These are phyloP conservation scores for Arabis hirsuta DNA, from an alignment of 345 rosid species.

Conservation along the genomic window DNA sequence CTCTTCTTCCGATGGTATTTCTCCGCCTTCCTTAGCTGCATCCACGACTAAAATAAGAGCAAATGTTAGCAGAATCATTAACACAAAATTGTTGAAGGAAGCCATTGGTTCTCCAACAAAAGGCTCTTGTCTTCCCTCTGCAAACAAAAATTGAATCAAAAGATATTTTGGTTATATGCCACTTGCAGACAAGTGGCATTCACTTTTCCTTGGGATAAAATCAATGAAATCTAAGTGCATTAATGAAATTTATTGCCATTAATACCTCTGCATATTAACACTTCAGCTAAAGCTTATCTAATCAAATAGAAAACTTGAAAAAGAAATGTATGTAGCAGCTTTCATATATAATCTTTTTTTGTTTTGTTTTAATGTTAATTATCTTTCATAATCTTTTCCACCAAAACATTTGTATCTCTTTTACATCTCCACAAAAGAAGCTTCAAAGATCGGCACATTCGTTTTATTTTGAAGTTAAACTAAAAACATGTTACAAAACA, in stretches of 20 bases:
- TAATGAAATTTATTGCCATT: neutral
- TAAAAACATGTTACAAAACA: too few species aligned
- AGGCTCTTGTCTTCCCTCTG: neutral
- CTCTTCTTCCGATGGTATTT: conserved; percentile 21
- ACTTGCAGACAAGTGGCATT: too few species aligned
- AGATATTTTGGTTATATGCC: too few species aligned
- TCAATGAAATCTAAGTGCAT: too few species aligned
- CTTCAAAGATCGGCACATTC: too few species aligned
- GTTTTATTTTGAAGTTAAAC: too few species aligned
- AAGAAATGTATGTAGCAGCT: too few species aligned
- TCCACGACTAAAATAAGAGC: neutral
- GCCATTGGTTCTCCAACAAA: neutral
- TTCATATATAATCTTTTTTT: too few species aligned
- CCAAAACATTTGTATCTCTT: neutral
- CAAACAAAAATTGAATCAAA: too few species aligned
- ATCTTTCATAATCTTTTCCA: neutral
- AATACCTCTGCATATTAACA: neutral
- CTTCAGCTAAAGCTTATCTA: neutral
- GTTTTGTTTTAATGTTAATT: too few species aligned
- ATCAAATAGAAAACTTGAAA: neutral
- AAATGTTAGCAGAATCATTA: neutral
- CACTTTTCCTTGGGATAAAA: too few species aligned
- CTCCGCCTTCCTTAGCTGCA: neutral
- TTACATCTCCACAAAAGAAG: too few species aligned
- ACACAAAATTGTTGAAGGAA: neutral